Conservation (phyloP, 2,329 filamentous ascomycete genomes). For the Colletotrichum abscissum region DNA sequence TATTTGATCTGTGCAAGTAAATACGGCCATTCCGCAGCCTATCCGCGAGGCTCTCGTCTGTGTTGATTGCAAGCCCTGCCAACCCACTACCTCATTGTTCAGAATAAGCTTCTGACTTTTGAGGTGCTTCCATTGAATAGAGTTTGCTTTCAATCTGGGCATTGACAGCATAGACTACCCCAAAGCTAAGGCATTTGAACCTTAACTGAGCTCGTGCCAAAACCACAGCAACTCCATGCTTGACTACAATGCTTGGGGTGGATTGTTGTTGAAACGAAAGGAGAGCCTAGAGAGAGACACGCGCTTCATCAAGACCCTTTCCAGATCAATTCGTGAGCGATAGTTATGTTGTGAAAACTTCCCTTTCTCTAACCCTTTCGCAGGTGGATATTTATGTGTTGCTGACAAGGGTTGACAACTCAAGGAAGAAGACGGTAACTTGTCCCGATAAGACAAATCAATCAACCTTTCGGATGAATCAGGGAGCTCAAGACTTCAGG, state of each 20-base stretch:
- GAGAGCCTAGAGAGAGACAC: neutral
- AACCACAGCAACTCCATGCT: neutral
- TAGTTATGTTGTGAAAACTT: neutral
- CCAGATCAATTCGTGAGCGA: neutral
- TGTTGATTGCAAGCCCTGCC: neutral
- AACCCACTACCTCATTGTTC: neutral
- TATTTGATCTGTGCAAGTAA: neutral
- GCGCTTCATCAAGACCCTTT: neutral
- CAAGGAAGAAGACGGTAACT: neutral
- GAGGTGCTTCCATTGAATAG: neutral
- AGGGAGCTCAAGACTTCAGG: neutral
- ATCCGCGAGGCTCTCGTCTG: neutral
- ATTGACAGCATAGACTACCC: neutral
- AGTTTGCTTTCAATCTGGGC: neutral
- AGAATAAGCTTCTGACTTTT: neutral
- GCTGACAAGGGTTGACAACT: neutral
- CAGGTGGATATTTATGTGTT: neutral
- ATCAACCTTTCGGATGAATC: neutral
- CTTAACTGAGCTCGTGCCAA: neutral
- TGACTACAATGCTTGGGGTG: neutral
- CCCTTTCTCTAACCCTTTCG: neutral
- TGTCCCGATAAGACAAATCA: no score
- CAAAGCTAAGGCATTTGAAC: neutral
- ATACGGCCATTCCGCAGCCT: neutral
- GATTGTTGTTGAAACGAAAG: neutral